phyloP scores from a whole-genome alignment of 1,139 yeast genomes.

The Chernovozyma sophiae-reginae region DNA sequence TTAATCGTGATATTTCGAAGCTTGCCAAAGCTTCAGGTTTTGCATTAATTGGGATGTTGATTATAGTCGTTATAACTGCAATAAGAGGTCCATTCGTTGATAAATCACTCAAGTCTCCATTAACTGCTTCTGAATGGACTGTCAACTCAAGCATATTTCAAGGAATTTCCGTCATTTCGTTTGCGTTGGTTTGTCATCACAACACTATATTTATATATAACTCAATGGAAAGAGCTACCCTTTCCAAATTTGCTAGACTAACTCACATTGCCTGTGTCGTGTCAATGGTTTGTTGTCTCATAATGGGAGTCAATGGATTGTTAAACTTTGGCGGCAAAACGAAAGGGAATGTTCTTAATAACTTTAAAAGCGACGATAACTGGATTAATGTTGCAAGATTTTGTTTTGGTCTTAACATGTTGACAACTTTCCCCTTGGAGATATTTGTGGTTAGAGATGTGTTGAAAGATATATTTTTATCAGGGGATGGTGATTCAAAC shows the following conservation, averaged over 20 bases:
- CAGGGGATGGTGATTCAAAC: conserved; percentile 17
- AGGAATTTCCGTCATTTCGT: conserved; percentile 87
- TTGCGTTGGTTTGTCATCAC: conserved; percentile 93
- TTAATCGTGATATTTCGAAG: conserved; percentile 77
- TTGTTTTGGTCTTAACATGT: conserved; percentile 91
- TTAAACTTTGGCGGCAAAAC: conserved; percentile 72
- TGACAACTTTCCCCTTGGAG: conserved; percentile 89
- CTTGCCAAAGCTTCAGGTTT: conserved; percentile 85
- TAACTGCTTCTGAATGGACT: conserved; percentile 47
- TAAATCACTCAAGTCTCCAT: conserved; percentile 40
- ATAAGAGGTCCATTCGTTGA: conserved; percentile 67
- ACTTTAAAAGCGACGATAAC: conserved; percentile 71
- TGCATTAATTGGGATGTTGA: conserved; percentile 79
- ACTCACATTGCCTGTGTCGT: conserved; percentile 84
- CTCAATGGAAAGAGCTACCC: conserved; percentile 71
- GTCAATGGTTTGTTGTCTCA: conserved; percentile 73
- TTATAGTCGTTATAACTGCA: conserved; percentile 72
- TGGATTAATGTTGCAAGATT: conserved; percentile 81
- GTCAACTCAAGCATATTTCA: conserved; percentile 70
- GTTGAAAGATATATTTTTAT: conserved; percentile 54
- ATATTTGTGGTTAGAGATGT: conserved; percentile 89
- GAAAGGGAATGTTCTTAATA: conserved; percentile 82
- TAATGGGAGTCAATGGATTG: conserved; percentile 80
- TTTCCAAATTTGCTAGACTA: conserved; percentile 66
- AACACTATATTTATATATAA: conserved; percentile 87